Evolutionary conservation across 2,329 filamentous ascomycete genomes (phyloP), one percentile per base, ranked within the genome.

Genomic region (Simplicillium sp.): DNA sequence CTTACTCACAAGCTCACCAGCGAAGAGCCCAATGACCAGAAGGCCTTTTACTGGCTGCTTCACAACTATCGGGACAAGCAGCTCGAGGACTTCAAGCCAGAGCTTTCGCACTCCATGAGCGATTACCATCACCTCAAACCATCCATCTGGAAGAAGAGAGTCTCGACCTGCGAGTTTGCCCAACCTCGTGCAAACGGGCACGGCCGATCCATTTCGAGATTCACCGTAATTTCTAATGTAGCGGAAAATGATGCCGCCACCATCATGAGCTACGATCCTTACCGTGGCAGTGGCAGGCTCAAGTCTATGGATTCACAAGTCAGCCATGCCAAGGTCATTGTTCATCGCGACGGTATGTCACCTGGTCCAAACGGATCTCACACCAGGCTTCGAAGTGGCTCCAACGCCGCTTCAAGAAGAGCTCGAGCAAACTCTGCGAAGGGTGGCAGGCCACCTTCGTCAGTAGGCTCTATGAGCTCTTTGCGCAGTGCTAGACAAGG

Each of bases 1-100:
- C 64, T 97, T 16, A 71, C 83, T 17, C 67, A 77, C 41, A 82
- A 80, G 53, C 69, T 97, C n/a, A 62, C 73, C 11, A 76, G 67
- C 47, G 63, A 76, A 28, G 74, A 79, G 78, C 70, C 77, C 4
- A 97, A 94, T 48, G 87, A 95, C 41, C 88, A 96, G 56, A 94
- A 95, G 55, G 74, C 90, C 49, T 96, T 97, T 60, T 98, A 97
- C 60, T 84, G 80, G 61, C 75, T 94, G 15, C 73, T 98, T 7
- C 65, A 83, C 48, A 84, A 82, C 58, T 94, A 95, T 58, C 77
- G 86, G 35, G 81, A 94, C 48, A 80, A 87, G 46, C 82, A 92
- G 50, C 62, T 94, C 2, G 89, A 97, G 57, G 86, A 95, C 54
- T 97, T 92, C 55, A 83, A 83, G 44, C 80, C 81, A 25, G 76